Percentiles rank a stretch among this genome's conserved stretches.
Evolutionary conservation across 2,329 filamentous ascomycete genomes (phyloP).

Genomic region (Lachnellula occidentalis): DNA sequence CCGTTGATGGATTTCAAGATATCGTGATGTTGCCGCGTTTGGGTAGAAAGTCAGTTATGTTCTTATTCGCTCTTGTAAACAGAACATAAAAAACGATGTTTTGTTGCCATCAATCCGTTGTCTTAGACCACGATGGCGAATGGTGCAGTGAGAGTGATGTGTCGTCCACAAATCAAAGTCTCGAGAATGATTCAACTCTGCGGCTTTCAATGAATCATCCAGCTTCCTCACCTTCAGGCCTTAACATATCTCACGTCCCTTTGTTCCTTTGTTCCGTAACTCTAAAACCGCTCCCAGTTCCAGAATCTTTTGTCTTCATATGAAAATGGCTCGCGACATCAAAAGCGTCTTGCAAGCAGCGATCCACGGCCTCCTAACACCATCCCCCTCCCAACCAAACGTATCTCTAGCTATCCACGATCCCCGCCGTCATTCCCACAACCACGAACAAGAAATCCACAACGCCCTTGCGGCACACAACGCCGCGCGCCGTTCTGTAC

Average conservation of each 20-base stretch:
- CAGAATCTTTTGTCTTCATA: neutral
- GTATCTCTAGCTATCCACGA: neutral
- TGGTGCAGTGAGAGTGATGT: too few relatives aligned
- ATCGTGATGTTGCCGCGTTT: neutral
- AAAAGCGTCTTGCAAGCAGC: neutral
- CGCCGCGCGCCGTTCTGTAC: neutral
- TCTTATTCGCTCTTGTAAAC: neutral
- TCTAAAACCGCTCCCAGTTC: neutral
- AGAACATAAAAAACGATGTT: too few relatives aligned
- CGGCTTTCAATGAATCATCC: too few relatives aligned
- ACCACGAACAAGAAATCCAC: neutral
- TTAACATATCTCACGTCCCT: too few relatives aligned
- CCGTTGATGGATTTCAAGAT: too few relatives aligned
- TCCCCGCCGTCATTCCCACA: neutral
- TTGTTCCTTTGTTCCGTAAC: too few relatives aligned
- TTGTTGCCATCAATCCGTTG: too few relatives aligned
- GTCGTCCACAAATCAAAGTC: too few relatives aligned
- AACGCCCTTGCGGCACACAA: neutral
- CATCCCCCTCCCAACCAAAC: neutral
- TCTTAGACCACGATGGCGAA: too few relatives aligned
- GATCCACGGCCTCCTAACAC: neutral
- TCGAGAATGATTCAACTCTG: too few relatives aligned
- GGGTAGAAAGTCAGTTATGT: neutral
- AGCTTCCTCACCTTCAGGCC: too few relatives aligned
- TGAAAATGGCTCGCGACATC: neutral